phyloP scores from a whole-genome alignment of 2,329 filamentous ascomycete genomes.

The Colletotrichum liriopes region DNA sequence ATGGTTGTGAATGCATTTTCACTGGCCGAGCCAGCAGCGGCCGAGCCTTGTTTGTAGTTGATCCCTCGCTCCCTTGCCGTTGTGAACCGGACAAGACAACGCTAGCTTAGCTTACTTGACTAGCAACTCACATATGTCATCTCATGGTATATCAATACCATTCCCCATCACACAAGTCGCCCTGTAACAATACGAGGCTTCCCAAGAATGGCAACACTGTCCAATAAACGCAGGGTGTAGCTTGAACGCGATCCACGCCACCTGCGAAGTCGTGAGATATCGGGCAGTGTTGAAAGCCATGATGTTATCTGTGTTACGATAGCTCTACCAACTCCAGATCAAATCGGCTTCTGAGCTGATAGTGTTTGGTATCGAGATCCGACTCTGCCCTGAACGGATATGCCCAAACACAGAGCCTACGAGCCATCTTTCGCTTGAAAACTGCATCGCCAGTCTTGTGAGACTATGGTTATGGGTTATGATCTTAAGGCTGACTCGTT shows the following conservation, averaged over 20 bases:
- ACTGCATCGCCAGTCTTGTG: not conserved
- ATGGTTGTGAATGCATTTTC: no score
- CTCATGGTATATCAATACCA: not conserved
- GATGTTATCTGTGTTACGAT: not conserved
- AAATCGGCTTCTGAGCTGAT: not conserved
- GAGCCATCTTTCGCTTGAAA: not conserved
- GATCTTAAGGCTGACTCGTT: not conserved
- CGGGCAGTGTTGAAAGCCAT: not conserved
- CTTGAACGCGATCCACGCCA: not conserved
- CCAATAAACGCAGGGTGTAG: not conserved
- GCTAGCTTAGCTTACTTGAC: no score
- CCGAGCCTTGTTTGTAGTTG: no score
- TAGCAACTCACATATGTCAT: not conserved
- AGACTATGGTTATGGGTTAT: not conserved
- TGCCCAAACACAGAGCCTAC: not conserved
- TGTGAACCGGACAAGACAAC: no score
- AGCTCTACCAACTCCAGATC: not conserved
- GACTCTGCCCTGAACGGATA: not conserved
- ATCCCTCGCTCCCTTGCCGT: no score
- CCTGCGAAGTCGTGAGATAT: not conserved
- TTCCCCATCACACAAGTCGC: not conserved
- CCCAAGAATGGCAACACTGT: not conserved
- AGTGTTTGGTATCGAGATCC: not conserved
- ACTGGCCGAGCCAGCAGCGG: no score
- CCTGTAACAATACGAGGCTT: no score